Evolutionary conservation across 176 grass and related monocot species (phyloP).

Genomic region (Dactylis glomerata): DNA sequence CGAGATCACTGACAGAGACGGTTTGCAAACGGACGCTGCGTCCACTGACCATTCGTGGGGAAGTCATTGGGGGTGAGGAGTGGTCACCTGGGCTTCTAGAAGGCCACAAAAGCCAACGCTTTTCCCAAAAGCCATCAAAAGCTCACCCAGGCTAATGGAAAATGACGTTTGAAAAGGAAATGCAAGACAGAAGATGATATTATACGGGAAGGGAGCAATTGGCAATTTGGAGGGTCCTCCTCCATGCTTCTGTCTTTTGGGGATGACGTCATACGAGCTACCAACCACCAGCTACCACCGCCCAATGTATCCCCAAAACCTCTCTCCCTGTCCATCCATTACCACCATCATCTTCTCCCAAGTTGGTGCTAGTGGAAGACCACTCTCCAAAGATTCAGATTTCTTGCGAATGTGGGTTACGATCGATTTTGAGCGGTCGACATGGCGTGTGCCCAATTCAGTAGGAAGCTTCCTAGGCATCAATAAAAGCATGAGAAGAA

Average conservation of each 20-base stretch:
- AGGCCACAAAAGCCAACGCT: conserved; percentile 19
- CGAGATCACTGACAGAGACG: conserved; percentile 9
- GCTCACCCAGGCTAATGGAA: conserved; percentile 23
- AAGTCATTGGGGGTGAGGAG: conserved; percentile 28
- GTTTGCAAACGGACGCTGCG: conserved; percentile 31
- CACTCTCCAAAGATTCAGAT: conserved; percentile 21
- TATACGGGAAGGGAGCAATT: conserved; percentile 20
- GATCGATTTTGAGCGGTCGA: conserved; percentile 19
- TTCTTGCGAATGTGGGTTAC: conserved; percentile 2
- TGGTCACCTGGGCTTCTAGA: conserved; percentile 51
- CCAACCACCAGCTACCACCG: conserved; percentile 57
- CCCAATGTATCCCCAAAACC: conserved; percentile 23
- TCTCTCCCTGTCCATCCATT: conserved; percentile 28
- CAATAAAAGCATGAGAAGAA: neutral
- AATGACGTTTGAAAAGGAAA: conserved; percentile 39
- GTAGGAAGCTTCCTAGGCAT: neutral
- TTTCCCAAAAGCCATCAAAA: conserved; percentile 25
- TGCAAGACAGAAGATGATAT: neutral
- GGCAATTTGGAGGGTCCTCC: conserved; percentile 17
- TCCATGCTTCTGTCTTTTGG: conserved; percentile 21
- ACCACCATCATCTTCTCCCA: neutral
- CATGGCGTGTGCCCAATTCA: neutral
- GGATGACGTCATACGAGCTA: conserved; percentile 53
- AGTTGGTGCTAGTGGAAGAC: conserved; percentile 30
- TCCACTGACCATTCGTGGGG: conserved; percentile 33